Evolutionary conservation across 164 flowering plant genomes (phyloP).

Genomic region (Hamamelis virginiana): DNA sequence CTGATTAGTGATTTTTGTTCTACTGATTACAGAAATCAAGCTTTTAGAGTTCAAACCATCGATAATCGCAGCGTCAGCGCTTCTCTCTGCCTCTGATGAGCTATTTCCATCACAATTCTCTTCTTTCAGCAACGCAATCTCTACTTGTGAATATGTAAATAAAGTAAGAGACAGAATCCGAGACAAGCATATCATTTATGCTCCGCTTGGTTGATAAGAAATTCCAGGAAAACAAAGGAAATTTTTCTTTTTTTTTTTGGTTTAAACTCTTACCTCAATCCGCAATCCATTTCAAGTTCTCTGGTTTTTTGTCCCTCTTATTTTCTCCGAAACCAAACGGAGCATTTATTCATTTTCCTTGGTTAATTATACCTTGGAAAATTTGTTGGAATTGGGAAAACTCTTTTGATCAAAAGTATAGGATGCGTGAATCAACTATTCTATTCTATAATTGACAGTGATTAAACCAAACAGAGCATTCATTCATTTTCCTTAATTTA

Average conservation of each 20-base stretch:
- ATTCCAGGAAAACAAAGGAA: not conserved
- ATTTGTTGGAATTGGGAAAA: too few species aligned
- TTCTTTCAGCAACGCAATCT: conserved; percentile 19
- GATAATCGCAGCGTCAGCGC: conserved; percentile 36
- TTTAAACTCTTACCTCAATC: too few species aligned
- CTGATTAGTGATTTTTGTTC: not conserved
- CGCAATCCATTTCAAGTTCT: too few species aligned
- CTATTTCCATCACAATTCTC: conserved; percentile 27
- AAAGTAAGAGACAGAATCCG: conserved; percentile 14
- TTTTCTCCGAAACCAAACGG: not conserved
- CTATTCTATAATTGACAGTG: too few species aligned
- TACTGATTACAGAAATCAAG: conserved; percentile 22
- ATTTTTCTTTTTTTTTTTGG: not conserved
- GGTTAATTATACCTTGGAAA: too few species aligned
- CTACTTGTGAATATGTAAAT: conserved; percentile 21
- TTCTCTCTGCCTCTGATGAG: conserved; percentile 28
- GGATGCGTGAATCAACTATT: too few species aligned
- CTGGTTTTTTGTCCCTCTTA: too few species aligned
- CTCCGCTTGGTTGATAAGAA: not conserved
- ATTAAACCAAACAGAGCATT: not conserved
- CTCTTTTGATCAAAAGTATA: too few species aligned
- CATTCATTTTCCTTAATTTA: not conserved
- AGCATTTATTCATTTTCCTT: not conserved
- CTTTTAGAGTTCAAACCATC: conserved; percentile 40
- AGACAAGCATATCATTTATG: not conserved